Evolutionary conservation across 306 rosid genomes (phyloP).

Genomic region (Vicia faba): DNA sequence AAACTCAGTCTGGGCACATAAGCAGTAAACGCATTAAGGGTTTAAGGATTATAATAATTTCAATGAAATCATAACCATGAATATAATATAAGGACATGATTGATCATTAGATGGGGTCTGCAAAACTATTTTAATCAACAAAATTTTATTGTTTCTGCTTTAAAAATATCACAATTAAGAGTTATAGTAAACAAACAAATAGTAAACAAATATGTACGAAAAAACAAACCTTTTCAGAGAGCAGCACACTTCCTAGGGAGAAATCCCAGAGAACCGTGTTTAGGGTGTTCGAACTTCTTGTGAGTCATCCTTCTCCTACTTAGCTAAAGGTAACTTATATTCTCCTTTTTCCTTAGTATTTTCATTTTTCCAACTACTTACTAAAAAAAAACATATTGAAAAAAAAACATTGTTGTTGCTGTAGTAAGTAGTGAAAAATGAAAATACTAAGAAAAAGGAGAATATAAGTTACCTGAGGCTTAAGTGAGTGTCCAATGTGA

Average conservation of each 20-base stretch:
- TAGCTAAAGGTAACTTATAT: too few species aligned
- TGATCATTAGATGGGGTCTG: not conserved
- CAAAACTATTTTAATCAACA: not conserved
- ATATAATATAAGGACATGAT: not conserved
- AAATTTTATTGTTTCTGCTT: not conserved
- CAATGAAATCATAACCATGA: not conserved
- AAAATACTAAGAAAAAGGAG: too few species aligned
- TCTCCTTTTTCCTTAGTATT: too few species aligned
- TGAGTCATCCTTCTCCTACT: slow-evolving; percentile 79
- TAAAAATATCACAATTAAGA: not conserved
- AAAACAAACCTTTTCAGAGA: slow-evolving; percentile 48
- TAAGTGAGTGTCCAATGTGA: too few species aligned
- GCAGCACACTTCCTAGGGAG: too few species aligned
- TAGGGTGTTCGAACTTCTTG: slow-evolving; percentile 90
- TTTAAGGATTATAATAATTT: not conserved
- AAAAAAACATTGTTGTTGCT: too few species aligned
- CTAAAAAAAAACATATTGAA: too few species aligned
- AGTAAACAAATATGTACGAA: not conserved
- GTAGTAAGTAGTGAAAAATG: too few species aligned
- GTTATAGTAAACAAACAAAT: not conserved
- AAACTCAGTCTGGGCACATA: slow-evolving; percentile 64
- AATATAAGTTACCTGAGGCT: too few species aligned
- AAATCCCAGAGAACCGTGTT: slow-evolving; percentile 68
- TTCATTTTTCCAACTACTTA: too few species aligned
- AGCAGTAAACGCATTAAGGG: not conserved